Evolutionary conservation across 495 filamentous ascomycete genomes (phyloP).

Genomic region (Penicillium odoratum): DNA sequence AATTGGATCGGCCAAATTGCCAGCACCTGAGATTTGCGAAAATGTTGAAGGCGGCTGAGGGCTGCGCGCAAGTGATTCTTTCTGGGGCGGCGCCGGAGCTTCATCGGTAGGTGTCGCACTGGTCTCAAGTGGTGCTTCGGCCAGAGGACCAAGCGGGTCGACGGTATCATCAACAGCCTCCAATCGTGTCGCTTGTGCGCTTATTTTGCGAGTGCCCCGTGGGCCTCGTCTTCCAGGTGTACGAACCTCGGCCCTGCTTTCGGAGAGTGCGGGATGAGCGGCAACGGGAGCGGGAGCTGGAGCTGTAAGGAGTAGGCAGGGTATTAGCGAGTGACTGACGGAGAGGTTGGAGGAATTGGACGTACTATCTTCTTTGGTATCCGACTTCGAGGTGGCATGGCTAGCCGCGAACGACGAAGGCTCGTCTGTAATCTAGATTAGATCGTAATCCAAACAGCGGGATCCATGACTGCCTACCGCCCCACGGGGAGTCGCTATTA

Average conservation of each 20-base stretch:
- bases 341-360: slow-evolving; percentile 15
- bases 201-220: slow-evolving; percentile 69
- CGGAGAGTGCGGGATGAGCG: slow-evolving; percentile 35
- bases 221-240: slow-evolving; percentile 51
- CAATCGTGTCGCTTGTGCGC: slow-evolving; percentile 76
- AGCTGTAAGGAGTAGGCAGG: slow-evolving; percentile 33
- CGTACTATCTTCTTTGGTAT: slow-evolving; percentile 33
- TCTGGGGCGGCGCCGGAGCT: slow-evolving; percentile 86
- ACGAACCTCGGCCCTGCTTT: slow-evolving; percentile 39
- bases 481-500: slow-evolving; percentile 69
- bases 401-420: slow-evolving; percentile 53
- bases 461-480: slow-evolving; percentile 53
- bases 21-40: slow-evolving; percentile 48
- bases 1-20: slow-evolving; percentile 60
- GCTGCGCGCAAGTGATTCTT: slow-evolving; percentile 70
- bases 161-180: slow-evolving; percentile 88
- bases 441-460: slow-evolving; percentile 32
- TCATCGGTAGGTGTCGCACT: slow-evolving; percentile 52
- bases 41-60: slow-evolving; percentile 51
- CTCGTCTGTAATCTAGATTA: slow-evolving; percentile 47
- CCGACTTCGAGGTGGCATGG: slow-evolving; percentile 26
- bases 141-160: slow-evolving; percentile 87
- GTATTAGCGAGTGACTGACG: slow-evolving; percentile 32
- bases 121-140: slow-evolving; percentile 54
- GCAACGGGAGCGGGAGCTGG: slow-evolving; percentile 5